Base-by-base conservation (phyloP, 2,329 filamentous ascomycete genomes). In the Seiridium cupressi region DNA sequence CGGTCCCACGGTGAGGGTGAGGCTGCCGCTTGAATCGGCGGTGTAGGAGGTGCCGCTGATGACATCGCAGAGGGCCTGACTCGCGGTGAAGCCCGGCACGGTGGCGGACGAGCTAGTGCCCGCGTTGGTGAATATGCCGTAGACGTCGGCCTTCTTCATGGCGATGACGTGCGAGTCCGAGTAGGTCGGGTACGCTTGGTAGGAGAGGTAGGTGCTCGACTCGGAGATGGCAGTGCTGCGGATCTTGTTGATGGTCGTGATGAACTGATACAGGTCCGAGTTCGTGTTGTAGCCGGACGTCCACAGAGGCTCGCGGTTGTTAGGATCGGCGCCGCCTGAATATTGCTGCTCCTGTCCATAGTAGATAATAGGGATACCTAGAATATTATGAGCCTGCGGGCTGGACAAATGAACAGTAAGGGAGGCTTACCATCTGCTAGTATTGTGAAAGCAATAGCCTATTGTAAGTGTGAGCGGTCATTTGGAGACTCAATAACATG, bases 321-420 rank as follows among this genome's bases (percentile, higher is more conserved):
- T 51, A 0, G 80, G 80, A 32, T 77, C 76, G 4, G 46, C 67
- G 3, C 60, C 65, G 31, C 81, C 81, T 13, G 73, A 66, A 67
- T 79, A 82, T 65, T 81, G 79, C 61, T 86, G 84, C 67, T 86
- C 84, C 66, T 86, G 83, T 8, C 84, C 84, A 61, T 84, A 76
- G 68, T 86, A 87, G 46, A 85, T 74, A 69, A 86, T 83, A 0
- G 84, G 84, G 47, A 86, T 83, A 31, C 84, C 60, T 53, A 51
- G 34, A n/a, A 10, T 1, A 49, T n/a, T 11, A 8, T 46, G n/a
- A 48, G 40, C 18, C 8, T 3, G 13, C 11, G 35, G 31, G 3
- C 0, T n/a, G 18, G 0, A 31, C 34, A 31, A 1, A 8, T 26
- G 5, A n/a, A 7, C 5, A 34, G 3, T 5, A 3, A 8, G 6